Base-by-base conservation (phyloP, 1,284 basidiomycete genomes). In the Volvariella surrecta region DNA sequence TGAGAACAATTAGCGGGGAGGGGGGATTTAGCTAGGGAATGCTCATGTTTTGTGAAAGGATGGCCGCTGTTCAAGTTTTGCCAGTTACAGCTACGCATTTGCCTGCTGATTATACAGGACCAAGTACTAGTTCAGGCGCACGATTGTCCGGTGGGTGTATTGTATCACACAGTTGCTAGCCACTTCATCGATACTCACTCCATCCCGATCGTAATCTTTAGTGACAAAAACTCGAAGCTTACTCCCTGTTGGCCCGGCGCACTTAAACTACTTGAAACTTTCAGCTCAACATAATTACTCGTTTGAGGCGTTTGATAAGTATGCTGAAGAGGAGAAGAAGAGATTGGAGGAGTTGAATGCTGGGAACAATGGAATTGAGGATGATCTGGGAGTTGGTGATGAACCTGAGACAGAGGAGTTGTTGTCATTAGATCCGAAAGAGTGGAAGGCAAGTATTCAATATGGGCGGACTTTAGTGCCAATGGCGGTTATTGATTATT, bases 371-470 rank as follows among this genome's bases (percentile, higher is more conserved):
- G 75, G 73, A 18, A 8, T 35, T 4, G 85, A 87, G 48, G 93
- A 92, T 59, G 92, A 96, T 66, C 79, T 87, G 15, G 92, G 92
- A 37, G 84, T 98, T 6, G 93, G 93, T 3, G 89, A 95, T 48
- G 96, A 99, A 67, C 71, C 82, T 48, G 96, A 99, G 69, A 67
- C 75, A 28, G 69, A 73, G 8, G 83, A 84, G 19, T 58, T 94
- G 40, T 66, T 95, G 38, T 63, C 70, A 22, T 70, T 82, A 15
- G 96, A 99, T 70, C 90, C 95, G 13, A 98, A 97, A 65, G 93
- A 97, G 63, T 99, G 95, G 95, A 99, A 99, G 76, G 86, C 88
- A 52, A 37, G 68, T 59, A 16, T 11, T n/a, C n/a, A n/a, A n/a
- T n/a, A n/a, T n/a, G n/a, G n/a, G n/a, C n/a, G n/a, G n/a, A n/a